A percentile compares a stretch with the other conserved stretches of the same genome.
phyloP scores from a whole-genome alignment of 23 red algal species.

The Gracilaria vermiculophylla region DNA sequence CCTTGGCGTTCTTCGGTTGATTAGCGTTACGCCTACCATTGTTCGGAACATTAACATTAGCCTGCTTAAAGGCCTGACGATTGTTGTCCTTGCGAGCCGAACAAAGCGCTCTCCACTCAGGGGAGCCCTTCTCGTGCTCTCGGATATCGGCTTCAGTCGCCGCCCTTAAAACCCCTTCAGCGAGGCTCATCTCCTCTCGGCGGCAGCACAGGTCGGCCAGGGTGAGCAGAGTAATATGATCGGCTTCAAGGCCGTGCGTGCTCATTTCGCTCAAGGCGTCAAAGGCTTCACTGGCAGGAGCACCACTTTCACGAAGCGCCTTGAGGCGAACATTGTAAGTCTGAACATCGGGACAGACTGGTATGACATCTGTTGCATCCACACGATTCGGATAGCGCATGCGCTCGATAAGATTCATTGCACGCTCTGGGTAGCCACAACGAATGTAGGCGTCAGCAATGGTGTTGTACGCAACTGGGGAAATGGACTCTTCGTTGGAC shows the following conservation, averaged over 20 bases:
- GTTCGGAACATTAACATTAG: neutral
- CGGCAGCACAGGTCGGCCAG: constrained; percentile 66
- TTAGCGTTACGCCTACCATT: constrained; percentile 35
- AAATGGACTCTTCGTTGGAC: constrained; percentile 1
- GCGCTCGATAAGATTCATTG: constrained; percentile 46
- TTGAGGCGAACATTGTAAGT: constrained; percentile 71
- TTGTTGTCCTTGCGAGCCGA: neutral
- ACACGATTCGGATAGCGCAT: constrained; percentile 31
- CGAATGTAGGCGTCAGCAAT: constrained; percentile 78
- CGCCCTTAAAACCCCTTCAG: constrained; percentile 57
- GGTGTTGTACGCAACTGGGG: constrained; percentile 56
- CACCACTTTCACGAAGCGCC: constrained; percentile 57
- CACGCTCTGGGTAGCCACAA: constrained; percentile 35
- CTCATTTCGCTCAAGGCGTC: constrained; percentile 50
- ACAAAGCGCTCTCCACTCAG: constrained; percentile 47
- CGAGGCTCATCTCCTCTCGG: constrained; percentile 44
- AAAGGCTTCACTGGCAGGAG: constrained; percentile 42
- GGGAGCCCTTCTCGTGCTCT: constrained; percentile 30
- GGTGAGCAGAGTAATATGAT: constrained; percentile 63
- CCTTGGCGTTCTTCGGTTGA: constrained; percentile 61
- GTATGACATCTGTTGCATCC: constrained; percentile 19
- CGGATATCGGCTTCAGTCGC: constrained; percentile 47
- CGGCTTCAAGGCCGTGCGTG: constrained; percentile 31
- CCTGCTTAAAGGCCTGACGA: neutral
- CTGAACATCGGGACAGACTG: constrained; percentile 50